phyloP scores from a whole-genome alignment of 1,284 basidiomycete genomes.

The Tilletia caries region DNA sequence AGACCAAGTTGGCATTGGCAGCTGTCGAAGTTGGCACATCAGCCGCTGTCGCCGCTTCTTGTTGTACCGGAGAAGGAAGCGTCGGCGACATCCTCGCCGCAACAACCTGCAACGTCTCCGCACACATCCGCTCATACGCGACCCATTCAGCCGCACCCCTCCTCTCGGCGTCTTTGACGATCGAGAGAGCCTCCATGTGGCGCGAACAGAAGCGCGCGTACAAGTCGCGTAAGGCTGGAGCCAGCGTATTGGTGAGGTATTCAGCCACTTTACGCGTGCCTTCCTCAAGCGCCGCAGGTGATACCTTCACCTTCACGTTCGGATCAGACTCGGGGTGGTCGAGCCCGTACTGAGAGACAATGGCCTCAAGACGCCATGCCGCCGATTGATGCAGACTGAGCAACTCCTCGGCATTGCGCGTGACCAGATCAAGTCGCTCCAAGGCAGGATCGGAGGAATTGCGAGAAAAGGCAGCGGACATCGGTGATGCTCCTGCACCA shows the following conservation, averaged over 20 bases:
- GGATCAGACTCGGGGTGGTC: conserved; percentile 6
- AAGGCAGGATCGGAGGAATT: background rate
- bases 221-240: conserved; percentile 21
- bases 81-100: conserved; percentile 6
- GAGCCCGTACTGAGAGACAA: conserved; percentile 36
- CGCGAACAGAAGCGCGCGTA: conserved; percentile 49
- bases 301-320: conserved; percentile 4
- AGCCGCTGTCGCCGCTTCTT: background rate
- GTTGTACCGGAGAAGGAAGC: background rate
- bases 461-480: background rate
- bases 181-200: conserved; percentile 46
- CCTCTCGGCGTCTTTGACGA: conserved; percentile 47
- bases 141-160: conserved; percentile 44
- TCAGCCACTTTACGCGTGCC: conserved; percentile 8
- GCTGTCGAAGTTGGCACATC: background rate
- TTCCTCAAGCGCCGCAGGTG: background rate
- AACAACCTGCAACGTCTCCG: conserved; percentile 29
- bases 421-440: conserved; percentile 31
- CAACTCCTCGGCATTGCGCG: conserved; percentile 44
- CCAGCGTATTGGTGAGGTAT: conserved; percentile 36
- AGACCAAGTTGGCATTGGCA: background rate
- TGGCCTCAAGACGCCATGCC: conserved; percentile 32
- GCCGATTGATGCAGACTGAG: conserved; percentile 40
- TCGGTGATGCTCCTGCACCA: background rate
- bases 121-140: conserved; percentile 41